phyloP scores from a whole-genome alignment of 805 yeast genomes.

The Hanseniaspora clermontiae region DNA sequence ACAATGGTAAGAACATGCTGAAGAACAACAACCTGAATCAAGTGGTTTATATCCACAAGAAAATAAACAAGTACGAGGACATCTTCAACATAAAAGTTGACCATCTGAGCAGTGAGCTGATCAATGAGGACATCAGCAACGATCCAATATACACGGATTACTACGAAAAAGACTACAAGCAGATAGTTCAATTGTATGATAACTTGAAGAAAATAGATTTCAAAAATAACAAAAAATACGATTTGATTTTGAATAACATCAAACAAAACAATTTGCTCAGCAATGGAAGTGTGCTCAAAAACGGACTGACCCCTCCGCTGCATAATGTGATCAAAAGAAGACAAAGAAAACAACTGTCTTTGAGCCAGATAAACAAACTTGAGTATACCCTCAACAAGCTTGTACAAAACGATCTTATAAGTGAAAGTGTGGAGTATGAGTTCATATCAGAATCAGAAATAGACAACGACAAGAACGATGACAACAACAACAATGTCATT shows the following conservation, averaged over 20 bases:
- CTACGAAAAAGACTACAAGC: constrained; percentile 22
- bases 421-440: constrained; percentile 69
- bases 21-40: constrained; percentile 80
- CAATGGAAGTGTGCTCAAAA: constrained; percentile 34
- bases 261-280: not conserved
- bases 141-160: constrained; percentile 21
- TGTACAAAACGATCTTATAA: constrained; percentile 63
- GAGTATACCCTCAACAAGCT: constrained; percentile 71
- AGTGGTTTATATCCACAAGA: constrained; percentile 61
- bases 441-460: constrained; percentile 45
- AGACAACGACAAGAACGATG: constrained; percentile 12
- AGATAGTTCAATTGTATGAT: constrained; percentile 15
- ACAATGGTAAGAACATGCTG: constrained; percentile 65
- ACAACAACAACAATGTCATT: not conserved
- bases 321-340: constrained; percentile 56
- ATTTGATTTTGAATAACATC: not conserved
- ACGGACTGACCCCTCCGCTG: constrained; percentile 77
- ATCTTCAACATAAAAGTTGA: constrained; percentile 28
- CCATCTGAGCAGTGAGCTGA: constrained; percentile 35
- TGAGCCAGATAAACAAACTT: constrained; percentile 59
- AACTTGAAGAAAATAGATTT: constrained; percentile 13
- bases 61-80: constrained; percentile 37
- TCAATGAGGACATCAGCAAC: constrained; percentile 6
- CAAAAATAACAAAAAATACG: constrained; percentile 1
- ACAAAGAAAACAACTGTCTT: constrained; percentile 57